Evolutionary conservation across 495 filamentous ascomycete genomes (phyloP).

Genomic region (Cryomyces minteri): DNA sequence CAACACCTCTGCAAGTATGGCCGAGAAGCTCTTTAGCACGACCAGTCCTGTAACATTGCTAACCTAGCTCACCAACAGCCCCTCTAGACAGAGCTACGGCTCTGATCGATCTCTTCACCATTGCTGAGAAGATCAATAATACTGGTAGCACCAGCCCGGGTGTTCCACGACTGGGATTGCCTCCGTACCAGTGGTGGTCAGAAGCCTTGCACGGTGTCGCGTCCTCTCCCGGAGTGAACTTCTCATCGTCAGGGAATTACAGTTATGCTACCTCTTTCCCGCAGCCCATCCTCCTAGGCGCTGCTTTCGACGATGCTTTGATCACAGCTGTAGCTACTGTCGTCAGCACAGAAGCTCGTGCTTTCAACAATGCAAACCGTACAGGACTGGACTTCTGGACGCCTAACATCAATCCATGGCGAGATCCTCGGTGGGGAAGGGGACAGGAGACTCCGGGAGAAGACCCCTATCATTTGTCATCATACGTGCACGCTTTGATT

Average conservation of each 20-base stretch:
- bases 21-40: neutral
- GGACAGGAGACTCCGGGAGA: constrained; percentile 40
- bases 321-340: constrained; percentile 36
- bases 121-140: constrained; percentile 39
- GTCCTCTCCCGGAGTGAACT: constrained; percentile 29
- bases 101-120: constrained; percentile 21
- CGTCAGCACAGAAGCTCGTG: constrained; percentile 45
- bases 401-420: constrained; percentile 17
- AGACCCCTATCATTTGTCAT: constrained; percentile 35
- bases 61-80: too few relatives aligned
- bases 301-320: constrained; percentile 39
- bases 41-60: neutral
- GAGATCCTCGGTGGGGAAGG: constrained; percentile 19
- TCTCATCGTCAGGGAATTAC: constrained; percentile 29
- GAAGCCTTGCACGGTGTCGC: constrained; percentile 42
- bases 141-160: constrained; percentile 34
- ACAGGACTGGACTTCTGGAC: constrained; percentile 15
- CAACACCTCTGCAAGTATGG: constrained; percentile 16
- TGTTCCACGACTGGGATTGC: constrained; percentile 37
- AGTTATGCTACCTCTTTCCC: constrained; percentile 45
- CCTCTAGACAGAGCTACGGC: constrained; percentile 22
- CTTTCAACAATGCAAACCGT: constrained; percentile 40
- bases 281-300: constrained; percentile 37
- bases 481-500: constrained; percentile 40
- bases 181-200: constrained; percentile 32